phyloP scores from a whole-genome alignment of 2,329 filamentous ascomycete species.

The Botrytis sinoallii region DNA sequence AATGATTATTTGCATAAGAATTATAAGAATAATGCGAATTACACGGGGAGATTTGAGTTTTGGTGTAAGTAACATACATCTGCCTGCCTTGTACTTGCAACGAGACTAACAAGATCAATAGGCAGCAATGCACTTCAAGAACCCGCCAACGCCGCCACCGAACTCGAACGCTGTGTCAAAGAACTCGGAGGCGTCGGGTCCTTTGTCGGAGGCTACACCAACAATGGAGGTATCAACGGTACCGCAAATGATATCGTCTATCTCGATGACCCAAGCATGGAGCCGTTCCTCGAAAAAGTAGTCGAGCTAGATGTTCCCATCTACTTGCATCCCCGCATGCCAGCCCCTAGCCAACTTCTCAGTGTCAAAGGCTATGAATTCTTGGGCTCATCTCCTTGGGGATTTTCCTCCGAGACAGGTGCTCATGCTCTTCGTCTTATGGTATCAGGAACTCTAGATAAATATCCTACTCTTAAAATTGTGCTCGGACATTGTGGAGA shows the following conservation, averaged over 20 bases:
- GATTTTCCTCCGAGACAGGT: conserved; percentile 47
- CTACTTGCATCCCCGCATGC: conserved; percentile 40
- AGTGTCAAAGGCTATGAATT: conserved; percentile 31
- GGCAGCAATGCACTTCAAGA: conserved; percentile 26
- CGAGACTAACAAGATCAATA: not conserved
- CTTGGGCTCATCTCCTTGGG: conserved; percentile 45
- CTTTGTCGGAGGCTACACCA: conserved; percentile 41
- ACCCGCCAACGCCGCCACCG: conserved; percentile 23
- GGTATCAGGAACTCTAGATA: conserved; percentile 28
- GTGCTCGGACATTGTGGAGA: conserved; percentile 31
- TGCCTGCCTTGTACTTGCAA: not conserved
- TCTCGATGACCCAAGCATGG: conserved; percentile 38
- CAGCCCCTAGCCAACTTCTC: conserved; percentile 33
- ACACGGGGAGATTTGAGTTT: conserved; percentile 27
- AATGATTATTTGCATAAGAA: conserved; percentile 24
- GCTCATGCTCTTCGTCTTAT: conserved; percentile 28
- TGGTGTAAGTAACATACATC: conserved; percentile 21
- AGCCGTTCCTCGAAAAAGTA: conserved; percentile 40
- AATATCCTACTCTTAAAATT: conserved; percentile 27
- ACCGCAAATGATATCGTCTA: conserved; percentile 28
- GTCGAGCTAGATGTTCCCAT: conserved; percentile 43
- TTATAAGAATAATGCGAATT: conserved; percentile 24
- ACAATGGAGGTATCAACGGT: conserved; percentile 27
- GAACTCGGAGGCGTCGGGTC: conserved; percentile 46
- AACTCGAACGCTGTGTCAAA: conserved; percentile 29